Evolutionary conservation across 2,329 filamentous ascomycete genomes (phyloP), one percentile per base, ranked within the genome.

Genomic region (Ceratocystis alfenasii): DNA sequence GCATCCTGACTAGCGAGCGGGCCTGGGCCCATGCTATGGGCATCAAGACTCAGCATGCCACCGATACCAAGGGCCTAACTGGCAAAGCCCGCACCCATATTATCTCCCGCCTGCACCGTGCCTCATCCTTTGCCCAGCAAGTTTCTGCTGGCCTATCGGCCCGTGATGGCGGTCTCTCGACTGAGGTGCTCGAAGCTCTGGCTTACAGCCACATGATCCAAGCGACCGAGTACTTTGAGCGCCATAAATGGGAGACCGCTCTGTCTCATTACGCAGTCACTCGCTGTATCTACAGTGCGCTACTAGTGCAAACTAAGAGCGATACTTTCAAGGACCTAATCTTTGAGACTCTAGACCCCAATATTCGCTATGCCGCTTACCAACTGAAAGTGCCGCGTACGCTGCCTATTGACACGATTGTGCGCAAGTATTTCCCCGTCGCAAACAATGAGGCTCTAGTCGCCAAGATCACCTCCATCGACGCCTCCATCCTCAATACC

Each of bases 21-120:
- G 90, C 92, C 63, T 97, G 91, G 90, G 93, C 94, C 46, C 87
- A 96, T 75, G 93, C 92, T 67, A 95, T 97, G 91, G 86, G 88
- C 73, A 90, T 96, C 82, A 96, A 95, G 76, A 83, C 90, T 3
- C 79, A 84, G 22, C 90, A 95, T 74, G 84, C 89, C 48, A 83
- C 88, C 71, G 90, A 94, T 71, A 85, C 87, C 68, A 89, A 90
- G 74, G 87, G 86, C 62, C 88, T 96, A 69, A 83, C 86, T 33
- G 88, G 91, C 68, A 85, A 87, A 64, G 88, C 89, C 20, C 86
- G 91, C 72, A 87, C 87, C 64, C 93, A 99, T 75, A 94, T 97
- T 48, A 84, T 95, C 66, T 95, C 92, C 15, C 85, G 92, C 64
- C 79, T 97, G 50, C 83, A 86, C 71, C 96, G 96, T 77, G 91